phyloP scores from a whole-genome alignment of 305 asterid species.

The Petunia hybrid region DNA sequence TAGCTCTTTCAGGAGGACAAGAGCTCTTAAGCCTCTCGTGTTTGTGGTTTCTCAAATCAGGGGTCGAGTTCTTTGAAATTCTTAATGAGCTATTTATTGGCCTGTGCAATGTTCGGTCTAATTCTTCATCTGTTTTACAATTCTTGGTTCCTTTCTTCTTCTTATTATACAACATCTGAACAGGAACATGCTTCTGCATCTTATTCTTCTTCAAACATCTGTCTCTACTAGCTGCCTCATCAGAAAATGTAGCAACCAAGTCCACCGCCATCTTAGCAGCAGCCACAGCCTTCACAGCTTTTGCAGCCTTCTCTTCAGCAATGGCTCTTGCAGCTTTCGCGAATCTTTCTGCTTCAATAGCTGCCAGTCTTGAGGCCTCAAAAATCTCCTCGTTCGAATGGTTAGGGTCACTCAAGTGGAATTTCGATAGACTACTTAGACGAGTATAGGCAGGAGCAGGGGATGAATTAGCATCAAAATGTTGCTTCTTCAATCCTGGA shows the following conservation, averaged over 20 bases:
- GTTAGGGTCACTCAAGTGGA: slow-evolving; percentile 54
- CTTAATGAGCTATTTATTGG: slow-evolving; percentile 87
- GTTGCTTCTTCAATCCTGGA: slow-evolving; percentile 86
- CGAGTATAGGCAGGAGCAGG: slow-evolving; percentile 49
- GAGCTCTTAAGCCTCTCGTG: slow-evolving; percentile 67
- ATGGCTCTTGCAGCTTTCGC: slow-evolving; percentile 82
- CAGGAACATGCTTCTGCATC: slow-evolving; percentile 78
- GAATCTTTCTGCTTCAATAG: slow-evolving; percentile 62
- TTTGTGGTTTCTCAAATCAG: slow-evolving; percentile 57
- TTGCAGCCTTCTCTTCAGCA: slow-evolving; percentile 91
- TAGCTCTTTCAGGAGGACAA: slow-evolving; percentile 40
- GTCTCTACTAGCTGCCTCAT: slow-evolving; percentile 51
- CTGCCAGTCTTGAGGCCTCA: slow-evolving; percentile 78
- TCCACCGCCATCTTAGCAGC: slow-evolving; percentile 93
- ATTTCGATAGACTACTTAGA: slow-evolving; percentile 50
- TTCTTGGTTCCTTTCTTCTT: slow-evolving; percentile 53
- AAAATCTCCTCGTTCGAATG: slow-evolving; percentile 73
- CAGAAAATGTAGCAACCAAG: slow-evolving; percentile 68
- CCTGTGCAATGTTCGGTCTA: slow-evolving; percentile 77
- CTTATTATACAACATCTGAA: slow-evolving; percentile 69
- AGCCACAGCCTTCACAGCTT: slow-evolving; percentile 83
- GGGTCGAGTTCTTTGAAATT: slow-evolving; percentile 61
- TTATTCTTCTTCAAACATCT: slow-evolving; percentile 64
- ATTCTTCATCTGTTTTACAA: slow-evolving; percentile 75
- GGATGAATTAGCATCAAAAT: slow-evolving; percentile 60